Base-by-base conservation (phyloP, 1,284 basidiomycete genomes). In the Melampsora americana region DNA sequence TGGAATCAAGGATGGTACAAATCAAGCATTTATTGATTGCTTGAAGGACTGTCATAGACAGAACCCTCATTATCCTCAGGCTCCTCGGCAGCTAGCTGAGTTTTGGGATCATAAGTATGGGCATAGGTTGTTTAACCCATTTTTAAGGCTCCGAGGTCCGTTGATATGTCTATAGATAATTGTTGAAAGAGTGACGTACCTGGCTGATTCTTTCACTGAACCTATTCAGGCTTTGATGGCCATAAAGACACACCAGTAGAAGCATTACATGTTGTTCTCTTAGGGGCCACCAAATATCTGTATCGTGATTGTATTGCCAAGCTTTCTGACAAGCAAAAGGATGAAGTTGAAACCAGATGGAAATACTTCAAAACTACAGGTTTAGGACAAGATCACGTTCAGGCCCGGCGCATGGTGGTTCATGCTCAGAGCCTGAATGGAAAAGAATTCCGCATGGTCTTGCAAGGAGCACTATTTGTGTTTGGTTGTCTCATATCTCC, bases 201-300 rank as follows among this genome's bases (percentile, higher is more conserved):
- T n/a, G 1, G 5, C 30, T 28, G 20, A 23, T 0, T 18, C 11
- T 20, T 62, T 62, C 2, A 7, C 18, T 3, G 3, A 2, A 62
- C 18, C n/a, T 2, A 65, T 44, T n/a, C n/a, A 42, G 32, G 62
- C 4, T 42, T 65, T 65, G 62, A 65, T 65, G 62, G 62, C 4
- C 46, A 44, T 44, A 39, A 65, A 18, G 32, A 65, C 32, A 65
- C 62, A 9, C 62, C 62, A 42, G 62, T 65, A 5, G 62, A 65
- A 35, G 28, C 46, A 11, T 26, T 65, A 11, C 62, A 65, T 65
- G 62, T 65, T 1, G 14, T 65, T 65, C 12, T 35, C 30, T 2
- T 28, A 23, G 5, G 62, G 30, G 30, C n/a, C 5, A 35, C 28
- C 2, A 65, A 65, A 39, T 65, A 65, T 20, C 39, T 65, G 23